A percentile compares a stretch with the other conserved stretches of the same genome.
Conservation (phyloP, 192 early-diverging fungal genomes). For the Dissophora globulifera region DNA sequence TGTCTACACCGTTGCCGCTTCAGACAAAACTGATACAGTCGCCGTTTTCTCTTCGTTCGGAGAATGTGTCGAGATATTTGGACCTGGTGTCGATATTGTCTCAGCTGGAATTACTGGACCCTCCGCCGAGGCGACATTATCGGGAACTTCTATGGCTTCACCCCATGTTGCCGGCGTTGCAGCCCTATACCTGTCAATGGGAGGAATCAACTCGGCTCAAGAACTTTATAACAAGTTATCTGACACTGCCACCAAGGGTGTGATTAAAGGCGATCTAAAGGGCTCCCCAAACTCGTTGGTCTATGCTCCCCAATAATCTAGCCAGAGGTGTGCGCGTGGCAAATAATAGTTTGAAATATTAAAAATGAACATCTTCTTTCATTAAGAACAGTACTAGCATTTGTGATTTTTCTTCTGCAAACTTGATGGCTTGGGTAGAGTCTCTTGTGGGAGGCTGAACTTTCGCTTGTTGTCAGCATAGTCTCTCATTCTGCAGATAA, state of each 20-base stretch:
- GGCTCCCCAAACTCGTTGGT: slow-evolving; percentile 32
- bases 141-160: slow-evolving; percentile 70
- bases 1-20: slow-evolving; percentile 61
- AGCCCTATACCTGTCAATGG: slow-evolving; percentile 57
- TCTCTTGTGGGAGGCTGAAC: no score
- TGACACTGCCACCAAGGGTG: background rate
- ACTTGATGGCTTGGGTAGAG: no score
- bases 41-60: slow-evolving; percentile 66
- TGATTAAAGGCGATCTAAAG: slow-evolving; percentile 23
- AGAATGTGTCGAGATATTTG: slow-evolving; percentile 69
- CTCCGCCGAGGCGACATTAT: slow-evolving; percentile 45
- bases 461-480: no score
- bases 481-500: no score
- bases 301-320: no score
- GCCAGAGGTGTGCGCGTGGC: no score
- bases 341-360: no score
- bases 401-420: no score
- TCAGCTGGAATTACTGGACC: slow-evolving; percentile 49
- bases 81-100: slow-evolving; percentile 65
- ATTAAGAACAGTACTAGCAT: no score
- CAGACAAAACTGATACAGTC: slow-evolving; percentile 45
- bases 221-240: slow-evolving; percentile 24
- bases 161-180: slow-evolving; percentile 67
- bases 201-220: slow-evolving; percentile 17
- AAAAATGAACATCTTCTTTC: no score